Evolutionary conservation across 257 asterid genomes (phyloP).

Genomic region (Buddleja alternifolia): DNA sequence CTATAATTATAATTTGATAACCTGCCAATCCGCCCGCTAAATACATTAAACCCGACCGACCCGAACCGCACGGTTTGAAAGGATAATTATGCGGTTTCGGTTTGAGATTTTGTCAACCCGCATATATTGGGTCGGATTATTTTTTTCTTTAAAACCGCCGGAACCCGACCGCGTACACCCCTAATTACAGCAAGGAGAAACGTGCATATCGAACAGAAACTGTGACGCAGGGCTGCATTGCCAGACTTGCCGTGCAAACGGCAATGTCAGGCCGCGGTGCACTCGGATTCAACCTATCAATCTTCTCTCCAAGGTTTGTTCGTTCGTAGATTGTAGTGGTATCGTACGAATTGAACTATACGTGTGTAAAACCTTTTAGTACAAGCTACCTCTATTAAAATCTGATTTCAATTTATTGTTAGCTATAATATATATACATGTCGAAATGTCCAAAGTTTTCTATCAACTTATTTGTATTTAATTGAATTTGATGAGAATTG

Average conservation of each 20-base stretch:
- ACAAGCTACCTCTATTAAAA: background rate
- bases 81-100: no score
- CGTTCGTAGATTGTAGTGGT: background rate
- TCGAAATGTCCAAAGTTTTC: background rate
- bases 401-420: conserved; percentile 19
- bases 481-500: conserved; percentile 13
- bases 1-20: no score
- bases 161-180: no score
- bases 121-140: no score
- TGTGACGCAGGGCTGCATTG: conserved; percentile 85
- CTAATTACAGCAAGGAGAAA: conserved; percentile 65
- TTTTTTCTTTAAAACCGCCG: no score
- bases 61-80: no score
- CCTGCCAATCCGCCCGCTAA: no score
- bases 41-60: no score
- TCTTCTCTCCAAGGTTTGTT: conserved; percentile 74
- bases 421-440: background rate
- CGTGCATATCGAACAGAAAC: conserved; percentile 52
- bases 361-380: background rate
- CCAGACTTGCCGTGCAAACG: conserved; percentile 76
- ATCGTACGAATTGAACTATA: background rate
- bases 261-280: conserved; percentile 77
- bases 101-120: no score
- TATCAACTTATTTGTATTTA: background rate
- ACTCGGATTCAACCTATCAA: conserved; percentile 71